Percentiles rank a stretch among this genome's conserved stretches.
phyloP scores from a whole-genome alignment of 2,329 filamentous ascomycete species.

The Aspergillus sp. region DNA sequence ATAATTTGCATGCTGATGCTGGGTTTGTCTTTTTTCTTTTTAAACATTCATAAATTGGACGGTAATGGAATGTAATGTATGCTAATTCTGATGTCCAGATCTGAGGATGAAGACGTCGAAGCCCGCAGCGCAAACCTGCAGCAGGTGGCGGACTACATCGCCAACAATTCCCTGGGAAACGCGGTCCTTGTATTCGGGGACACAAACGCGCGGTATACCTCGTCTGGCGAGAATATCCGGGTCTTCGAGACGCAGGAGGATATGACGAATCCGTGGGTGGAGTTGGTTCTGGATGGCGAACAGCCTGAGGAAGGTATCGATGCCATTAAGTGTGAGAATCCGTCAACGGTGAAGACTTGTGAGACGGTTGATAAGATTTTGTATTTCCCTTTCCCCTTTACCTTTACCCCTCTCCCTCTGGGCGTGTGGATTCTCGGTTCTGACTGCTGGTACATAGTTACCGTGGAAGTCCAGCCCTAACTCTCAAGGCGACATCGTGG shows the following conservation, averaged over 20 bases:
- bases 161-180: slow-evolving; percentile 57
- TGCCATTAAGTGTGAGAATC: slow-evolving; percentile 56
- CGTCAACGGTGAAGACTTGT: slow-evolving; percentile 54
- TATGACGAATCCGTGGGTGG: slow-evolving; percentile 61
- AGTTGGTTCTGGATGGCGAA: slow-evolving; percentile 51
- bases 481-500: slow-evolving; percentile 49
- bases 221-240: slow-evolving; percentile 53
- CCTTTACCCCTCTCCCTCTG: neutral
- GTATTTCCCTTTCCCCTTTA: neutral
- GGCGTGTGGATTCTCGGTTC: neutral
- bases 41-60: too few relatives aligned
- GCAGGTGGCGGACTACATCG: slow-evolving; percentile 61
- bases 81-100: slow-evolving; percentile 24
- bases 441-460: slow-evolving; percentile 17
- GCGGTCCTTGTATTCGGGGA: slow-evolving; percentile 66
- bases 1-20: slow-evolving; percentile 68
- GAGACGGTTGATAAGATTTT: slow-evolving; percentile 69
- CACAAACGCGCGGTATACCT: slow-evolving; percentile 65
- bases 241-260: slow-evolving; percentile 53
- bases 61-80: too few relatives aligned
- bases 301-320: slow-evolving; percentile 44
- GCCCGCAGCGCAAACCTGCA: slow-evolving; percentile 61
- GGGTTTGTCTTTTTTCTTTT: slow-evolving; percentile 41
- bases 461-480: slow-evolving; percentile 42
- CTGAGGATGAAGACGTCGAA: slow-evolving; percentile 50